These are phyloP conservation scores for Leccinum barrowsii DNA, from an alignment of 768 basidiomycete species.

Conservation along the genomic window DNA sequence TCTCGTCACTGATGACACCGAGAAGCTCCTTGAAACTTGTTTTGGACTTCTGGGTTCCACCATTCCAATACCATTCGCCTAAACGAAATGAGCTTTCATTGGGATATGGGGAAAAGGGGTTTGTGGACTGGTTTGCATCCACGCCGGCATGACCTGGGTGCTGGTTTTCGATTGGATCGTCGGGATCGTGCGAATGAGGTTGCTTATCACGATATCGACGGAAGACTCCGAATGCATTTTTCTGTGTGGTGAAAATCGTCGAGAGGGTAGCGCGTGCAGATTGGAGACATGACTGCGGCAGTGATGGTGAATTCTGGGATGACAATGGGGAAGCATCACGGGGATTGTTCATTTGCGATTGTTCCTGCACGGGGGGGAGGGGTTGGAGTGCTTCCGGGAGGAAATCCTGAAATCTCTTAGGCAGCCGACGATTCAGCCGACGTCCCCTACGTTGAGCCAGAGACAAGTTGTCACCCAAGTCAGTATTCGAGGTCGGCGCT, in stretches of 20 bases:
- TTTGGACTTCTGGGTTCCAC: not conserved
- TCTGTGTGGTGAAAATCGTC: not conserved
- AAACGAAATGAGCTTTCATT: not conserved
- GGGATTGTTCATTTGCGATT: not conserved
- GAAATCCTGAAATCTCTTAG: not conserved
- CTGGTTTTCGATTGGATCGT: not conserved
- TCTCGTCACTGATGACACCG: not conserved
- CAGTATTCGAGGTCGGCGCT: not conserved
- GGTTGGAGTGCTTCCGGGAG: not conserved
- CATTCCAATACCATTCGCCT: not conserved
- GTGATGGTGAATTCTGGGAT: not conserved
- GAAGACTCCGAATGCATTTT: not conserved
- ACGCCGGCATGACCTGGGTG: not conserved
- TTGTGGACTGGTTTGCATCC: not conserved
- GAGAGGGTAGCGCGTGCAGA: not conserved
- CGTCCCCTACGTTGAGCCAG: not conserved
- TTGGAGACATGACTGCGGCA: not conserved
- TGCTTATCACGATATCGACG: not conserved
- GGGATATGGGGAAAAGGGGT: not conserved
- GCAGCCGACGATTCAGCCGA: not conserved
- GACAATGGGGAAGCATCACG: not conserved
- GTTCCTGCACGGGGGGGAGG: not conserved
- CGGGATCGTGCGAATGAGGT: not conserved
- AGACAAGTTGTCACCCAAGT: not conserved
- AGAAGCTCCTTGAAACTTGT: not conserved